Conservation (phyloP, 257 asterid genomes). For the Coffea eugenioides region DNA sequence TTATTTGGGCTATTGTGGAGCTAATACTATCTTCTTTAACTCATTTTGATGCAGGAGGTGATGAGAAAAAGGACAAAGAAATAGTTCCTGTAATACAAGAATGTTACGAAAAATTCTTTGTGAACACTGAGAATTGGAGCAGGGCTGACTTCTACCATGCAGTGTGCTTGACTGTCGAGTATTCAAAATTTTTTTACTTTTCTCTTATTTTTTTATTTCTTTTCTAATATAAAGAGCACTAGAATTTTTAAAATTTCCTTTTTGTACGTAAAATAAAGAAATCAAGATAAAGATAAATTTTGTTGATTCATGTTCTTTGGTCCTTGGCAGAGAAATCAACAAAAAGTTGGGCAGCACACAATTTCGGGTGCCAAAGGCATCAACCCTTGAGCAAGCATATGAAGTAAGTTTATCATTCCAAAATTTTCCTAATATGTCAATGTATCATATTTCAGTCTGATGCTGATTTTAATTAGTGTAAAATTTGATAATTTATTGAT, state of each 20-base stretch:
- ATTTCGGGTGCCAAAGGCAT: slow-evolving; percentile 48
- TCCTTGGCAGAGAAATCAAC: slow-evolving; percentile 58
- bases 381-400: slow-evolving; percentile 39
- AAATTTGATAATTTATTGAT: no score
- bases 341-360: slow-evolving; percentile 56
- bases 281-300: background rate
- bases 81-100: slow-evolving; percentile 37
- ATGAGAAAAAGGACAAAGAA: slow-evolving; percentile 41
- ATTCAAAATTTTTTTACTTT: background rate
- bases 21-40: background rate
- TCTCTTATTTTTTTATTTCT: background rate
- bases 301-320: background rate
- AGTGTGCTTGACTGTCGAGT: slow-evolving; percentile 70
- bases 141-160: slow-evolving; percentile 63
- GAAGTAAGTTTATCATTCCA: slow-evolving; percentile 29
- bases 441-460: background rate
- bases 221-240: background rate
- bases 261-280: background rate
- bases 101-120: slow-evolving; percentile 51
- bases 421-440: background rate
- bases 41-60: slow-evolving; percentile 41
- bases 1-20: no score
- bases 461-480: background rate
- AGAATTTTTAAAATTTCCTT: background rate
- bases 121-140: slow-evolving; percentile 32